phyloP scores from a whole-genome alignment of 495 filamentous ascomycete genomes.

The Pseudoneurospora amorphoporcata region DNA sequence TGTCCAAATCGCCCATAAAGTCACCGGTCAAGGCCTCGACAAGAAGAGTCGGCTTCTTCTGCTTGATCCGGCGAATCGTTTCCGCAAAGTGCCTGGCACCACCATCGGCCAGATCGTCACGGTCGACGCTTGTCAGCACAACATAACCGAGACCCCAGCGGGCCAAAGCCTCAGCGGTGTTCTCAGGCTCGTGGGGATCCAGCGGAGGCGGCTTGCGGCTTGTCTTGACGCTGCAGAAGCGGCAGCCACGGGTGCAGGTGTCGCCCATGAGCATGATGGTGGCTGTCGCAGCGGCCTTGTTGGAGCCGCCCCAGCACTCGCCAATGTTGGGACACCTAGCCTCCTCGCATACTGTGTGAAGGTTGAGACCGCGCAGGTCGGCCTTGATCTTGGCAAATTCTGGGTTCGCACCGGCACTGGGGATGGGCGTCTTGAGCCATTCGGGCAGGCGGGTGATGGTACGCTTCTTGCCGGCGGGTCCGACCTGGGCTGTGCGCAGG shows the following conservation, averaged over 20 bases:
- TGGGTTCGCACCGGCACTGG: slow-evolving; percentile 50
- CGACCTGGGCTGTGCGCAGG: slow-evolving; percentile 70
- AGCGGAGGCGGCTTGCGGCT: slow-evolving; percentile 64
- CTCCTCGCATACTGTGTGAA: slow-evolving; percentile 97
- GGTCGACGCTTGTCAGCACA: slow-evolving; percentile 85
- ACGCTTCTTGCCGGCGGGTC: slow-evolving; percentile 69
- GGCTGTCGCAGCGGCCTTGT: slow-evolving; percentile 83
- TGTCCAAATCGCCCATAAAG: slow-evolving; percentile 70
- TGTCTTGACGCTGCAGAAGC: slow-evolving; percentile 96
- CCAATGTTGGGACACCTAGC: slow-evolving; percentile 94
- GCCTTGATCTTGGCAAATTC: slow-evolving; percentile 91
- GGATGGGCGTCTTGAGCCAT: slow-evolving; percentile 95
- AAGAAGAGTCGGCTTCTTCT: slow-evolving; percentile 71
- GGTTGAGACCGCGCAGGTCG: slow-evolving; percentile 76
- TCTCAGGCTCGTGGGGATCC: slow-evolving; percentile 92
- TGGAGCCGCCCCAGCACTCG: slow-evolving; percentile 89
- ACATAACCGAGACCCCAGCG: slow-evolving; percentile 95
- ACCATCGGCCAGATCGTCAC: slow-evolving; percentile 83
- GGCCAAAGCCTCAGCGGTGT: slow-evolving; percentile 86
- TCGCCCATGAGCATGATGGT: slow-evolving; percentile 99
- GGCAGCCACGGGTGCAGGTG: slow-evolving; percentile 91
- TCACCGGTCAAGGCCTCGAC: slow-evolving; percentile 97
- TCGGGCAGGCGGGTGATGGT: slow-evolving; percentile 83
- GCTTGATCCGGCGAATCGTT: slow-evolving; percentile 88
- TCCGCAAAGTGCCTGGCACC: slow-evolving; percentile 88